Evolutionary conservation across 768 basidiomycete genomes (phyloP).

Genomic region (Tricholoma saponaceum): DNA sequence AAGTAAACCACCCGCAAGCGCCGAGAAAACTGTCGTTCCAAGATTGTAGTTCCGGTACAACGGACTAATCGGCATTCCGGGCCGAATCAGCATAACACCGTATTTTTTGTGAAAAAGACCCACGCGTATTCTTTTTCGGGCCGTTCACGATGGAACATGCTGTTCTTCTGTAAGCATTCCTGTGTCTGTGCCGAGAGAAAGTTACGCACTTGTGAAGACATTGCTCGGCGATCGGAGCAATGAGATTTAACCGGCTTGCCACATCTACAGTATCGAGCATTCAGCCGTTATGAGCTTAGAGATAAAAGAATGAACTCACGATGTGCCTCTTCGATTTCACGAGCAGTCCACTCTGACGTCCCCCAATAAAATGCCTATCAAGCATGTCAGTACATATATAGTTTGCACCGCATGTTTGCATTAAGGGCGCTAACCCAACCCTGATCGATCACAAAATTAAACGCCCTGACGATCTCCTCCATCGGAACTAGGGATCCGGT

Average conservation of each 20-base stretch:
- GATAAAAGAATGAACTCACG: conserved; percentile 31
- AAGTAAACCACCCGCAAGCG: conserved; percentile 66
- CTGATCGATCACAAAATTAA: conserved; percentile 67
- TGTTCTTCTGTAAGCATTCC: conserved; percentile 21
- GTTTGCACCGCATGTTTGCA: not conserved
- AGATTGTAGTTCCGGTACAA: conserved; percentile 62
- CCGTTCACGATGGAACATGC: conserved; percentile 71
- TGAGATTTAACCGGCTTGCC: conserved; percentile 59
- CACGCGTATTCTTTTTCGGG: conserved; percentile 74
- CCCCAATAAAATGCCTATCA: conserved; percentile 52
- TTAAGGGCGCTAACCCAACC: conserved; percentile 44
- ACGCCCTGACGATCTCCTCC: conserved; percentile 75
- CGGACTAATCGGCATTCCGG: conserved; percentile 28
- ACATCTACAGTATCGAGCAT: conserved; percentile 38
- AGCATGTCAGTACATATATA: conserved; percentile 10
- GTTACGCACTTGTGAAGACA: conserved; percentile 57
- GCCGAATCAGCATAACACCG: too few relatives aligned
- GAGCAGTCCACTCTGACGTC: conserved; percentile 76
- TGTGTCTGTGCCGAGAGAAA: not conserved
- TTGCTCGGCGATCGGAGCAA: conserved; percentile 71
- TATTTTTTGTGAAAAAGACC: conserved; percentile 10
- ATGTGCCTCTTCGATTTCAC: conserved; percentile 63
- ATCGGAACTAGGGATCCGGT: conserved; percentile 38
- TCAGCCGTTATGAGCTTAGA: not conserved
- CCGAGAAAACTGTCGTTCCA: conserved; percentile 69